Evolutionary conservation across 164 flowering plant genomes (phyloP), one percentile per base, ranked within the genome.

Genomic region (Kalanchoe fedtschenkoi): DNA sequence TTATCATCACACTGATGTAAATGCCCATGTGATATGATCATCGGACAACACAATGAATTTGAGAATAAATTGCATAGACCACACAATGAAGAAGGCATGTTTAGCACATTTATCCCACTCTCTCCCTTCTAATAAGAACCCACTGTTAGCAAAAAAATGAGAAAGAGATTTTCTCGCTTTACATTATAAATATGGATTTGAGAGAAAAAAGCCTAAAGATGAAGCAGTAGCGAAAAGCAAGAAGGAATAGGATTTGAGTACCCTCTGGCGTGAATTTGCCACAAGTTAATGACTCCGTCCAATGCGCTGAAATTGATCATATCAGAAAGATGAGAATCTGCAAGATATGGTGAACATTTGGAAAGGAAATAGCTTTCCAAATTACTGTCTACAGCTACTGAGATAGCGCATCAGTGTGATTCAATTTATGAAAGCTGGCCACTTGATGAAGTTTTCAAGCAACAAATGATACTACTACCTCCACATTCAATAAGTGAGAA

Each of bases 201-300:
- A 8, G 39, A 51, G 2, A 1, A 28, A 19, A 1, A 22, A 1
- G 14, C 29, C 22, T 21, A 5, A 30, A 56, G 17, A 28, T 5
- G 15, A 17, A 30, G 19, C 26, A 15, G 35, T 5, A 8, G 29
- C 21, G 13, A 30, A 9, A 56, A 30, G 1, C 11, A 30, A 14
- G 26, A n/a, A 58, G 17, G 41, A 35, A 58, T 19, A 58, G 16
- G 32, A 32, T 10, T 6, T 34, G 11, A 34, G 16, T 58, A 58
- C 61, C 61, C 61, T 58, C 42, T 58, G 11, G 61, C 38, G 21
- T 58, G 61, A 34, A 58, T 58, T 58, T 58, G 39, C 61, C 61
- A 58, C 15, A 58, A 58, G 61, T 58, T 58, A 5, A 58, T 37
- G 41, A 58, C 21, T 33, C 61, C 61, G 34, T 58, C 61, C 61